Evolutionary conservation across 164 flowering plant species (phyloP), one percentile per base, ranked within the genome.

Genomic region (Tinospora cordifolia): DNA sequence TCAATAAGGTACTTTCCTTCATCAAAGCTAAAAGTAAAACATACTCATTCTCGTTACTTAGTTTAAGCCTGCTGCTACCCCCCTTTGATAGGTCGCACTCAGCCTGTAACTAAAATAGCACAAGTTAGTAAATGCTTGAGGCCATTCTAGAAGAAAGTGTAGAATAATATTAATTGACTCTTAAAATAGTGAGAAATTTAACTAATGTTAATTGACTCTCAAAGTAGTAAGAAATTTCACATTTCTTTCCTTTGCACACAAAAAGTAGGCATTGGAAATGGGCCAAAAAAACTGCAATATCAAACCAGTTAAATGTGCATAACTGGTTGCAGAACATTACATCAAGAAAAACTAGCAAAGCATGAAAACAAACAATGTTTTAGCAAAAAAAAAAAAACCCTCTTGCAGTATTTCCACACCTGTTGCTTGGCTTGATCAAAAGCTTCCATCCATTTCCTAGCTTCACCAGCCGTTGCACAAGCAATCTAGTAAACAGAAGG

Each of bases 381-480:
- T 40, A 4, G 13, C 8, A 62, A 63, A 30, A 24, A 62, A 30
- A 22, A n/a, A n/a, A n/a, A n/a, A n/a, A n/a, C n/a, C n/a, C 54
- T 24, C 13, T 14, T n/a, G 25, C 10, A n/a, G n/a, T 21, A 51
- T 60, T 39, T 0, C 63, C 54, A 21, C 81, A 90, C 97, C 91
- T 87, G 97, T 68, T 92, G 91, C 81, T 92, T 92, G 64, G 93
- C 98, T 1, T 88, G 90, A 74, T 92, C 93, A 85, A 94, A 94
- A 77, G 98, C 98, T 72, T 91, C 97, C 85, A 89, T 81, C 98
- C 98, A 94, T 79, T 84, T 88, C 63, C 75, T 82, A 24, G 88
- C 87, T 78, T 94, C 98, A 62, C 88, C 97, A 80, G 91, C 89
- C 10, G 84, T 78, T 67, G 90, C 87, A 82, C 96, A 92, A 72